phyloP scores from a whole-genome alignment of 2,329 filamentous ascomycete genomes.

The Talaromyces sp. region DNA sequence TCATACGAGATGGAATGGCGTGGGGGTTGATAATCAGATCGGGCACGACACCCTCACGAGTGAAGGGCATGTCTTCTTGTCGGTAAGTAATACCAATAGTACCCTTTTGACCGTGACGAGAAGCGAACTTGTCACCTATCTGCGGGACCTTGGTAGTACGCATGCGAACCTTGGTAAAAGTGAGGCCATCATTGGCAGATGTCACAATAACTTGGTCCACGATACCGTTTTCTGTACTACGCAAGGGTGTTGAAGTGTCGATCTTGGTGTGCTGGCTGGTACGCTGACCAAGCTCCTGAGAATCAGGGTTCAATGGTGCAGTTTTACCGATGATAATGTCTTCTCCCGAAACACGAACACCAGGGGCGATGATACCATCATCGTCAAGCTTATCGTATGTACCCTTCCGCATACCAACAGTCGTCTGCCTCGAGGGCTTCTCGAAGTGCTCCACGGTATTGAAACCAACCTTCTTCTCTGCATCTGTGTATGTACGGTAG shows the following conservation, averaged over 20 bases:
- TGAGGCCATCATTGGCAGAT: constrained; percentile 89
- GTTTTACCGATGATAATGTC: constrained; percentile 99
- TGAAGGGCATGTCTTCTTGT: constrained; percentile 99
- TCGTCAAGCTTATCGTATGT: constrained; percentile 98
- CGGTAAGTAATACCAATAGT: constrained; percentile 98
- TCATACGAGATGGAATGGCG: constrained; percentile 99
- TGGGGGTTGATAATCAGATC: constrained; percentile 99
- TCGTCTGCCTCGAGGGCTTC: constrained; percentile 87
- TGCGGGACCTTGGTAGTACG: constrained; percentile 97
- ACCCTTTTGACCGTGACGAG: constrained; percentile 98
- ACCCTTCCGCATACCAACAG: constrained; percentile 87
- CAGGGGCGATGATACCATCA: constrained; percentile 91
- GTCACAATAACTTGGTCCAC: constrained; percentile 92
- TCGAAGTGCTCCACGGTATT: constrained; percentile 93
- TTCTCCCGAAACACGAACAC: constrained; percentile 91
- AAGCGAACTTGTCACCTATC: constrained; percentile 99
- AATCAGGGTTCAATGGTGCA: constrained; percentile 87
- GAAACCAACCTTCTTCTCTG: constrained; percentile 89
- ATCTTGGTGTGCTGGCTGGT: constrained; percentile 89
- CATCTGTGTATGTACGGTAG: constrained; percentile 96
- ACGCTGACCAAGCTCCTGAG: constrained; percentile 89
- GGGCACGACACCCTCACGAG: constrained; percentile 83
- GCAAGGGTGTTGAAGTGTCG: constrained; percentile 90
- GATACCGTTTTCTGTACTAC: constrained; percentile 96
- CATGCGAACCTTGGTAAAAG: constrained; percentile 96